Percentiles rank a stretch among this genome's conserved stretches.
Evolutionary conservation across 1,139 yeast genomes (phyloP).

Genomic region (Sugiyamaella japonica): DNA sequence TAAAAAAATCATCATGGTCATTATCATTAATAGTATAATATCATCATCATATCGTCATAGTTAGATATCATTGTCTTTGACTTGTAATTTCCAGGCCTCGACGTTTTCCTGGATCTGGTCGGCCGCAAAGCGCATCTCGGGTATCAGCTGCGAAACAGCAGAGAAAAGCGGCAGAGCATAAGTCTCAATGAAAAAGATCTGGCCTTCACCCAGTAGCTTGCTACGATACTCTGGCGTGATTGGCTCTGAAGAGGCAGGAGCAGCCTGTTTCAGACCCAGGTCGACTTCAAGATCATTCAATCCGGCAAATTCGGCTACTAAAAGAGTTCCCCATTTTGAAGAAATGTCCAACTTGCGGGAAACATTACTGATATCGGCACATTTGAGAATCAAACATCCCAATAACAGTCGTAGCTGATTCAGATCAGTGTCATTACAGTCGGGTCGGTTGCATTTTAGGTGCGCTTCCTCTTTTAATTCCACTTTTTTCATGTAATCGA

Average conservation of each 20-base stretch:
- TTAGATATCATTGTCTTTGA: conserved; percentile 6
- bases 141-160: conserved; percentile 53
- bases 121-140: conserved; percentile 38
- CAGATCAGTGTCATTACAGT: background rate
- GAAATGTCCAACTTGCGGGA: conserved; percentile 75
- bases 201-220: conserved; percentile 61
- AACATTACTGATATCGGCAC: conserved; percentile 93
- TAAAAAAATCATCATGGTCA: background rate
- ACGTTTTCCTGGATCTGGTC: conserved; percentile 49
- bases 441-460: background rate
- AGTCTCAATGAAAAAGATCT: conserved; percentile 76
- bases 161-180: conserved; percentile 77
- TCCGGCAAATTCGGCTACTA: conserved; percentile 75
- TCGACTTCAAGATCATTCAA: conserved; percentile 54
- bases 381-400: conserved; percentile 72
- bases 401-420: conserved; percentile 43
- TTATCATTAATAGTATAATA: background rate
- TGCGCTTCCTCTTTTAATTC: conserved; percentile 16
- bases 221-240: conserved; percentile 24
- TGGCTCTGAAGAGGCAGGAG: conserved; percentile 28
- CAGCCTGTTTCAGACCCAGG: conserved; percentile 31
- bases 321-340: conserved; percentile 80
- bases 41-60: conserved; percentile 4
- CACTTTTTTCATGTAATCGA: conserved; percentile 59
- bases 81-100: conserved; percentile 13